A percentile compares a stretch with the other conserved stretches of the same genome.
phyloP scores from a whole-genome alignment of 106 monocot species.

The Cymbidium sinense region DNA sequence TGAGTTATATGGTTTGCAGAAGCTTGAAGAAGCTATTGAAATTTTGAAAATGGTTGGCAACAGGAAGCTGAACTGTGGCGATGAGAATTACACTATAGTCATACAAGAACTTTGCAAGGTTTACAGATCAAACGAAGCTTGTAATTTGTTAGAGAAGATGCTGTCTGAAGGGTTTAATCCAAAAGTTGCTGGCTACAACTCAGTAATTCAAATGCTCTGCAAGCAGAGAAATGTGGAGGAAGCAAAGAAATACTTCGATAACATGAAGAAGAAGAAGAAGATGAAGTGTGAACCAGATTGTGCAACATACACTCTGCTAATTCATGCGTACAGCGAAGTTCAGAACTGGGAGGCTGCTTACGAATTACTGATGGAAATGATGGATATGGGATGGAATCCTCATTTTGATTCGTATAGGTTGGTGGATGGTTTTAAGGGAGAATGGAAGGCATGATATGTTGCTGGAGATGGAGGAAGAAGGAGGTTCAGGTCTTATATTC shows the following conservation, averaged over 20 bases:
- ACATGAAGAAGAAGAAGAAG: conserved; percentile 23
- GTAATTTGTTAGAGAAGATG: conserved; percentile 25
- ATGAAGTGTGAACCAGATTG: conserved; percentile 29
- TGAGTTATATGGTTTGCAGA: conserved; percentile 16
- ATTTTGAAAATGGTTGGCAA: conserved; percentile 14
- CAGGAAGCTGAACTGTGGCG: conserved; percentile 14
- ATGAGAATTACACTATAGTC: conserved; percentile 19
- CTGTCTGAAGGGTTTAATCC: conserved; percentile 22
- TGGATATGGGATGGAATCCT: conserved; percentile 31
- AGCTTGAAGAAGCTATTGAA: conserved; percentile 31
- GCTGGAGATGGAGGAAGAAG: conserved; percentile 24
- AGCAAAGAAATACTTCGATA: conserved; percentile 24
- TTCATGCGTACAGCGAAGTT: conserved; percentile 20
- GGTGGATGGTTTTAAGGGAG: conserved; percentile 19
- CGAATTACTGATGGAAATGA: conserved; percentile 31
- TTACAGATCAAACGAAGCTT: conserved; percentile 19
- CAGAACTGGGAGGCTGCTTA: conserved; percentile 26
- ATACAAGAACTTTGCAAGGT: conserved; percentile 23
- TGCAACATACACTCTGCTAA: conserved; percentile 28
- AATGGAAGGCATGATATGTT: conserved; percentile 22
- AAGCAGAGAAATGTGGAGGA: conserved; percentile 21
- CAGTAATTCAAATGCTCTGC: conserved; percentile 24
- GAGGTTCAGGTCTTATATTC: conserved; percentile 11
- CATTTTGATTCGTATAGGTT: conserved; percentile 18
- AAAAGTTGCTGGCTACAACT: conserved; percentile 23